These are phyloP conservation scores for Mrakiaceae sp. DNA, from an alignment of 1,284 basidiomycete genomes.

Conservation along the genomic window DNA sequence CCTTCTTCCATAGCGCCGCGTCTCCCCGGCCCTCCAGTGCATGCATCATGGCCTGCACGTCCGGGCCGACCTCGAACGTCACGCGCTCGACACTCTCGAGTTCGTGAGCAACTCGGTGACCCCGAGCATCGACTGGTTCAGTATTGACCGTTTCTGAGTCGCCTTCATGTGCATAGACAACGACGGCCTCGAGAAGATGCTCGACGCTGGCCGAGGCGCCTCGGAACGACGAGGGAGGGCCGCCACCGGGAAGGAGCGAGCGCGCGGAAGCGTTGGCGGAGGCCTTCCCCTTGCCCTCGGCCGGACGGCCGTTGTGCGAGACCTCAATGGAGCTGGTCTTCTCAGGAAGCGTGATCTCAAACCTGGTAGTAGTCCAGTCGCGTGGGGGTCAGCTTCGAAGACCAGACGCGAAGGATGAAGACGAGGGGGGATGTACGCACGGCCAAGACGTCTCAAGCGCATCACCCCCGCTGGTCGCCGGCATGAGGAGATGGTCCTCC, in stretches of 20 bases:
- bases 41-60: too few species aligned
- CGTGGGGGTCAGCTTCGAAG: background rate
- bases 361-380: too few species aligned
- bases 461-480: background rate
- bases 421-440: background rate
- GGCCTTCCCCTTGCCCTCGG: background rate
- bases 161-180: too few species aligned
- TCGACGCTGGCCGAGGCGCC: background rate
- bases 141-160: too few species aligned
- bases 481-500: background rate
- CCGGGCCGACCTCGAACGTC: too few species aligned
- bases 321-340: background rate
- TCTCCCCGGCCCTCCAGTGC: too few species aligned
- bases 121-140: too few species aligned
- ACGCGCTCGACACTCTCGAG: too few species aligned
- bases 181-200: background rate
- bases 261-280: background rate
- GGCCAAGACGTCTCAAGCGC: background rate
- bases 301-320: background rate
- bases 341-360: constrained; percentile 3
- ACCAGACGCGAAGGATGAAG: background rate
- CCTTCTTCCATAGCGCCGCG: too few species aligned
- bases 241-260: background rate
- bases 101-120: too few species aligned
- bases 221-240: background rate